Percentiles rank a stretch among this genome's conserved stretches.
Conservation (phyloP, 768 basidiomycete genomes). For the Suillus decipiens region DNA sequence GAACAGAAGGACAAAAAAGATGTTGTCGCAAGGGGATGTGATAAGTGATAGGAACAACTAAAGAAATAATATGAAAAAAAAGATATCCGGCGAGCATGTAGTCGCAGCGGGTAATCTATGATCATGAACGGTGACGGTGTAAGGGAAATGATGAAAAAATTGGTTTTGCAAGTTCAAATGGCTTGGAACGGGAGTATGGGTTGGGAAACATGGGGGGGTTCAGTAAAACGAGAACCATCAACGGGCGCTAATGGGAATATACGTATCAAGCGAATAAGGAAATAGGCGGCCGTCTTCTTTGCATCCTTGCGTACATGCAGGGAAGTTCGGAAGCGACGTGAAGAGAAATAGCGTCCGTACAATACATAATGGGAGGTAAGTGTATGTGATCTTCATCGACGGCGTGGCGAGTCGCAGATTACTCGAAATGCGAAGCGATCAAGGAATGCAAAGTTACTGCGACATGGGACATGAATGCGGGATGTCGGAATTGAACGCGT, state of each 20-base stretch:
- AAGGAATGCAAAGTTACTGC: slow-evolving; percentile 20
- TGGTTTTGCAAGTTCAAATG: slow-evolving; percentile 22
- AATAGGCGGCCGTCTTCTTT: slow-evolving; percentile 33
- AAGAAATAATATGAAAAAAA: slow-evolving; percentile 17
- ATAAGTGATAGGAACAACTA: slow-evolving; percentile 20
- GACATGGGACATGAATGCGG: slow-evolving; percentile 20
- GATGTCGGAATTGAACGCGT: slow-evolving; percentile 17
- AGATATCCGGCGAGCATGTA: slow-evolving; percentile 19
- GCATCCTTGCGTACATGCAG: slow-evolving; percentile 16
- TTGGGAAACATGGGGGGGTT: slow-evolving; percentile 31
- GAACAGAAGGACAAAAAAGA: slow-evolving; percentile 64
- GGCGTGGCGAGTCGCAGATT: slow-evolving; percentile 22
- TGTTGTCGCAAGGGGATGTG: slow-evolving; percentile 20
- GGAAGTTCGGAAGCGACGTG: slow-evolving; percentile 38
- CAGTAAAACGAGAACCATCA: slow-evolving; percentile 23
- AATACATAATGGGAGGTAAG: slow-evolving; percentile 45
- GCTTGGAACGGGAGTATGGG: slow-evolving; percentile 16
- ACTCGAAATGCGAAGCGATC: slow-evolving; percentile 22
- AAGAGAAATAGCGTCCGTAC: slow-evolving; percentile 81
- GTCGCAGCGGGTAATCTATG: slow-evolving; percentile 22
- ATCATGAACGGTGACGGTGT: slow-evolving; percentile 16
- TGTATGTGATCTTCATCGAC: slow-evolving; percentile 31
- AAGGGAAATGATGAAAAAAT: slow-evolving; percentile 8
- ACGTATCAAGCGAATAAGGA: slow-evolving; percentile 28
- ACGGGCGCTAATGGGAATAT: slow-evolving; percentile 36